Evolutionary conservation across 768 basidiomycete genomes (phyloP), one percentile per base, ranked within the genome.

Genomic region (Suillus subalutaceus): DNA sequence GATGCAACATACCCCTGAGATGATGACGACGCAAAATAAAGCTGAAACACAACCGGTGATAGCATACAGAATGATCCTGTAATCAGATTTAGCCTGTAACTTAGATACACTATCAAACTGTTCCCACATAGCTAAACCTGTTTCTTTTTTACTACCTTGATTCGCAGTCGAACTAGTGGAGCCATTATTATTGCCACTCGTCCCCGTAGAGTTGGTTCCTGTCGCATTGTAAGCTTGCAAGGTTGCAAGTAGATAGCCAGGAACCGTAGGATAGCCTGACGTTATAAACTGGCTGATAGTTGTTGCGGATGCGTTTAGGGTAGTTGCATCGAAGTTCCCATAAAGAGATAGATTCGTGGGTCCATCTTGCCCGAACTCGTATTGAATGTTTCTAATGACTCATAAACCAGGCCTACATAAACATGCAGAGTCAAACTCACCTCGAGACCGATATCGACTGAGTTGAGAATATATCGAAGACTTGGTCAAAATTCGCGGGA

Each of bases 21-120:
- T 78, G 68, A 97, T 91, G 66, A 97, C 94, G 56, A 92, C 79
- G 68, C 89, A 87, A 78, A 97, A 96, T 26, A 96, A 81, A 32
- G 88, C 86, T 30, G 93, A 92, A 46, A 98, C 94, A 68, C 92
- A 90, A 5, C 93, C 96, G 1, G 94, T 95, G 70, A 97, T 94
- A 4, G 88, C 87, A 73, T 97, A 97, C 23, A 94, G 80, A 37
- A 94, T 84, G 64, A 94, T 90, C 93, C 92, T 77, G 44, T 26
- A 44, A 50, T 63, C n/a, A 16, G 35, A 15, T 35, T 46, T 32
- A 66, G 26, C 35, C 55, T 63, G 53, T 26, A 60, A 55, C 58
- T 18, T 66, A 63, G 46, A n/a, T 23, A 62, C 35, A 55, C n/a
- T 46, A 61, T 32, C 38, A 35, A 26, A 20, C 59, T 60, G 58